phyloP scores from a whole-genome alignment of 106 monocot genomes.

The Allium fistulosum region DNA sequence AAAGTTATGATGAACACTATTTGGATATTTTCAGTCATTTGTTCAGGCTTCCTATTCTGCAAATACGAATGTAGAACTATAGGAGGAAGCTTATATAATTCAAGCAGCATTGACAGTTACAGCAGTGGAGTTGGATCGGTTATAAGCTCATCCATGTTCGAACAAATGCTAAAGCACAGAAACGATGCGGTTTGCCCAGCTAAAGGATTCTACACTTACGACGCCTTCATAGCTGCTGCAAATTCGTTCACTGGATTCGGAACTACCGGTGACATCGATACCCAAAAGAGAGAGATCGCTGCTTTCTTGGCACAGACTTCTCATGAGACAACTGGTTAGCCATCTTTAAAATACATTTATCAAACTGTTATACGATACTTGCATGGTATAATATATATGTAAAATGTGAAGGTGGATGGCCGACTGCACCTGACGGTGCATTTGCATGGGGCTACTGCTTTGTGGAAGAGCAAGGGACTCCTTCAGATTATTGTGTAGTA shows the following conservation, averaged over 20 bases:
- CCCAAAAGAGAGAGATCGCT: conserved; percentile 24
- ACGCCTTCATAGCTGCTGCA: conserved; percentile 44
- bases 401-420: conserved; percentile 10
- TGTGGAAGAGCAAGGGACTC: neutral
- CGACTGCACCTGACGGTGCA: conserved; percentile 11
- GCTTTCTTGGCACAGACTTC: conserved; percentile 55
- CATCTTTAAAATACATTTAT: neutral
- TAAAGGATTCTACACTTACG: conserved; percentile 41
- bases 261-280: neutral
- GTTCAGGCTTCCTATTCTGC: neutral
- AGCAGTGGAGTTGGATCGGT: conserved; percentile 20
- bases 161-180: conserved; percentile 51
- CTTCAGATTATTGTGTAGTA: conserved; percentile 3
- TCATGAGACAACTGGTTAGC: conserved; percentile 46
- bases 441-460: conserved; percentile 15
- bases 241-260: neutral
- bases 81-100: neutral
- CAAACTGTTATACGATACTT: neutral
- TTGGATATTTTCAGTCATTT: neutral
- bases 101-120: neutral
- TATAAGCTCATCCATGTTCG: conserved; percentile 33
- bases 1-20: neutral
- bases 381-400: neutral
- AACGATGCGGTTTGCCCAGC: conserved; percentile 32
- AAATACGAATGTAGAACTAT: too few relatives aligned